These are phyloP conservation scores for Graphium sp. DNA, from an alignment of 2,329 filamentous ascomycete species.

Conservation along the genomic window DNA sequence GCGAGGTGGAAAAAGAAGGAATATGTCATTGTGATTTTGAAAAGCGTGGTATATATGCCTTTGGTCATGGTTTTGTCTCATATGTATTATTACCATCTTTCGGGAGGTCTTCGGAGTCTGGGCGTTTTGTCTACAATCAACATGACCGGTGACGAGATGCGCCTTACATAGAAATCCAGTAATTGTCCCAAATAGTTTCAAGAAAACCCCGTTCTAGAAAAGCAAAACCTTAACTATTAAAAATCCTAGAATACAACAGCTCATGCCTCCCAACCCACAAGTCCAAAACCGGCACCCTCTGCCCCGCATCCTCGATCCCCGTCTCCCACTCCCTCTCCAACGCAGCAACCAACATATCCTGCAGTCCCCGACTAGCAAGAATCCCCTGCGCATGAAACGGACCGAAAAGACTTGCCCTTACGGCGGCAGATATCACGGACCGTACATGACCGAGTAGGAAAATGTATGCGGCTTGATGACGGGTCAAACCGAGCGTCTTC, in stretches of 20 bases:
- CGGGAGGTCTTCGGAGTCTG: too few relatives aligned
- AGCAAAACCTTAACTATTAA: conserved; percentile 50
- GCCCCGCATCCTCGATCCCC: conserved; percentile 48
- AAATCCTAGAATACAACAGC: conserved; percentile 69
- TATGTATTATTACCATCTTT: conserved; percentile 8
- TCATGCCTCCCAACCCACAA: conserved; percentile 74
- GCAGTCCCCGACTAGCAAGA: conserved; percentile 43
- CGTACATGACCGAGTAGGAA: conserved; percentile 65
- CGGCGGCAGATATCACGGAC: conserved; percentile 59
- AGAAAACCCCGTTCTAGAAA: conserved; percentile 7
- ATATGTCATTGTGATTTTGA: too few relatives aligned
- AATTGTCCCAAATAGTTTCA: conserved; percentile 7
- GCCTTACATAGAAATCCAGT: conserved; percentile 10
- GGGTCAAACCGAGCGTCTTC: conserved; percentile 38
- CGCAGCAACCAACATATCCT: conserved; percentile 36
- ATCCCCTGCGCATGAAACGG: conserved; percentile 66
- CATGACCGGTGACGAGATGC: neutral
- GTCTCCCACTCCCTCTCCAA: conserved; percentile 44
- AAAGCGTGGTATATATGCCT: too few relatives aligned
- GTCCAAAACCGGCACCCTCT: conserved; percentile 64
- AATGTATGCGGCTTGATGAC: conserved; percentile 52
- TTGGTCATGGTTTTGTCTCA: conserved; percentile 2
- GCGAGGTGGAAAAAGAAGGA: conserved; percentile 5
- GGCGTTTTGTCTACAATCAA: conserved; percentile 6
- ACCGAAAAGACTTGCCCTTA: conserved; percentile 61